Percentiles rank a stretch among this genome's conserved stretches.
Evolutionary conservation across 2,329 filamentous ascomycete genomes (phyloP).

Genomic region (Trematosphaeria pertusa): DNA sequence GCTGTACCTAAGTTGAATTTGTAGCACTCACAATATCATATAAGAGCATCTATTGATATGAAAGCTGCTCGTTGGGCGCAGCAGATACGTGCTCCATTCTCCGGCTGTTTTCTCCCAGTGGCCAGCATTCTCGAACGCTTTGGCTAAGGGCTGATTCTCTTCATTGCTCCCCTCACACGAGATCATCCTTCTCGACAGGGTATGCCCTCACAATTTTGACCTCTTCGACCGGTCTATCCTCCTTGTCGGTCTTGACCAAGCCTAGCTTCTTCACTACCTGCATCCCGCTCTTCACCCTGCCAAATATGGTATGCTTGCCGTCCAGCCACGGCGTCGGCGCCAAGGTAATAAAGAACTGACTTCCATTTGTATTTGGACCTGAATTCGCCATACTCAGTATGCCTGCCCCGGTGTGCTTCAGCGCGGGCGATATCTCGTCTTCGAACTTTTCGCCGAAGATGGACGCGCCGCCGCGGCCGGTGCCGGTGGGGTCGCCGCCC

Average conservation of each 20-base stretch:
- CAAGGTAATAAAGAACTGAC: slow-evolving; percentile 94
- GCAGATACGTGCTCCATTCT: too few relatives aligned
- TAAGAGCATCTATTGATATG: neutral
- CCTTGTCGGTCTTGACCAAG: slow-evolving; percentile 78
- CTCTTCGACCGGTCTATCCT: slow-evolving; percentile 82
- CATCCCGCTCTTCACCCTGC: slow-evolving; percentile 84
- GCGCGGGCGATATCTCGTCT: slow-evolving; percentile 79
- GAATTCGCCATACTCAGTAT: slow-evolving; percentile 97
- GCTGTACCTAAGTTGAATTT: neutral
- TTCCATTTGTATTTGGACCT: slow-evolving; percentile 91
- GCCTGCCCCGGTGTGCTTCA: slow-evolving; percentile 93
- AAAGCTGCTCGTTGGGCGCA: too few relatives aligned
- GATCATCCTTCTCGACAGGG: slow-evolving; percentile 68
- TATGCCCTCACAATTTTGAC: slow-evolving; percentile 79
- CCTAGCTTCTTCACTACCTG: slow-evolving; percentile 87
- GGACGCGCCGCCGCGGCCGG: slow-evolving; percentile 83
- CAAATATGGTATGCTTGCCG: slow-evolving; percentile 97
- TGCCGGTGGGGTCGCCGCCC: slow-evolving; percentile 92
- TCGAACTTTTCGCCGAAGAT: slow-evolving; percentile 95
- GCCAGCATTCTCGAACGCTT: too few relatives aligned
- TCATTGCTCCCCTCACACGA: slow-evolving; percentile 34
- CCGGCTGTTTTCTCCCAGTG: too few relatives aligned
- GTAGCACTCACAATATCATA: neutral
- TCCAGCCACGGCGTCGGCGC: slow-evolving; percentile 96
- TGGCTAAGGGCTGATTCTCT: too few relatives aligned